Conservation (phyloP, 208 protist species). For the Strigomonas oncopelti region DNA sequence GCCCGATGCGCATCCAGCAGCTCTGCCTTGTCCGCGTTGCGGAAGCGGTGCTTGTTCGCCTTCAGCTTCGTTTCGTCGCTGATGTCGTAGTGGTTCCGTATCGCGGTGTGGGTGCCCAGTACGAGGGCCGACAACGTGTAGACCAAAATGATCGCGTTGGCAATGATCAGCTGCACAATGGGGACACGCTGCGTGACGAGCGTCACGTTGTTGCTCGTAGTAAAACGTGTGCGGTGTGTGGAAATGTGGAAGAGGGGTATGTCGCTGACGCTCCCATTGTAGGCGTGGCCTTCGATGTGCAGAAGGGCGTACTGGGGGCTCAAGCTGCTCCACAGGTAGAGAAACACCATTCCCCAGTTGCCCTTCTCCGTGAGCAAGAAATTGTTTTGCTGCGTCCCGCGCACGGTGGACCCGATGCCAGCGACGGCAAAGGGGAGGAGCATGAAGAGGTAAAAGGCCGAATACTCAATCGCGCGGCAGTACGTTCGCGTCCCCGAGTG, state of each 20-base stretch:
- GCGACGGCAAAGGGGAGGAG: slow-evolving; percentile 52
- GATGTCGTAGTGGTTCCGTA: slow-evolving; percentile 70
- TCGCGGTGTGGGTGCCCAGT: slow-evolving; percentile 61
- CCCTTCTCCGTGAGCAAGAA: slow-evolving; percentile 34
- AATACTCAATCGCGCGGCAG: slow-evolving; percentile 54
- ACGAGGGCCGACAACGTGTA: slow-evolving; percentile 54
- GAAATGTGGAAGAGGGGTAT: slow-evolving; percentile 3
- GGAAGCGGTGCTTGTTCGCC: slow-evolving; percentile 51
- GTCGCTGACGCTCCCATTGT: neutral
- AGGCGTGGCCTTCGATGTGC: neutral
- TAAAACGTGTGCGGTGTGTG: neutral
- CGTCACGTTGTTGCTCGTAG: slow-evolving; percentile 12
- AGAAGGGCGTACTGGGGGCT: slow-evolving; percentile 40
- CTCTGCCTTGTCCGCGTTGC: slow-evolving; percentile 44
- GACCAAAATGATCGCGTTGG: slow-evolving; percentile 30
- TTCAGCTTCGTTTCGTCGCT: slow-evolving; percentile 77
- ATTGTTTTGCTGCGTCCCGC: slow-evolving; percentile 24
- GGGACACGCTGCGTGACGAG: slow-evolving; percentile 26
- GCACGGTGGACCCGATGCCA: slow-evolving; percentile 49
- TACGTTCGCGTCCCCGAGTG: slow-evolving; percentile 69
- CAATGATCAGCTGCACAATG: slow-evolving; percentile 36
- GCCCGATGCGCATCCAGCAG: slow-evolving; percentile 65
- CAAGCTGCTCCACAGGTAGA: slow-evolving; percentile 47
- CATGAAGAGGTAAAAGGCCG: slow-evolving; percentile 44
- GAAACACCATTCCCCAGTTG: slow-evolving; percentile 59